Base-by-base conservation (phyloP, 441 rosid genomes). In the Populus hybrid region DNA sequence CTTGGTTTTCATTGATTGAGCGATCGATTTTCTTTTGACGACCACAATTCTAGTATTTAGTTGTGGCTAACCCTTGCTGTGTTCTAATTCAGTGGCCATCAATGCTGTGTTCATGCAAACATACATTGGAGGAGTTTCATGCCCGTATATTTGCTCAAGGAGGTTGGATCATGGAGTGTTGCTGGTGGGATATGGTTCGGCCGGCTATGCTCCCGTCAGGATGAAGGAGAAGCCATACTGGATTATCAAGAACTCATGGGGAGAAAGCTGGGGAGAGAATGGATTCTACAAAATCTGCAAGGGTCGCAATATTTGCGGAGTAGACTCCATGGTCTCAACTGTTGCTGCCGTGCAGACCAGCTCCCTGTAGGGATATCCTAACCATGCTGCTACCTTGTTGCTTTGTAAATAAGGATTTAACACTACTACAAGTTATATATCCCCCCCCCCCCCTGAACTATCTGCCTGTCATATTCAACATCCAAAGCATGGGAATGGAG, bases 241-340 rank as follows among this genome's bases (percentile, higher is more conserved):
- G 99, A 85, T 94, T 79, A 95, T 94, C 76, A 95, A 95, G 93
- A 95, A 95, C 73, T 94, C 99, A 0, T 93, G 98, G 99, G 99
- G 98, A 46, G 94, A 88, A 57, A 85, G 16, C 69, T 96, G 98
- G 98, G 98, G 99, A 54, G 97, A 96, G 87, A 87, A 79, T 6
- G 97, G 99, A n/a, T 94, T 63, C 83, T 96, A 94, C 87, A 93
- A 88, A 82, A 90, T 94, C 82, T 94, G 98, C 89, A 85, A 84
- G 79, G 97, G 98, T 32, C 92, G 90, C 82, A 94, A 96, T 77
- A 78, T 92, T 68, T 94, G 99, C 75, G 97, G 99, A 0, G 93
- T 94, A 0, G 99, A 95, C 78, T 91, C 97, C 69, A 82, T 95
- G 91, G 99, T 95, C 40, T 92, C 99, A 16, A 89, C 98, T 4